Conservation (phyloP, 257 asterid species). For the Cordia subcordata region DNA sequence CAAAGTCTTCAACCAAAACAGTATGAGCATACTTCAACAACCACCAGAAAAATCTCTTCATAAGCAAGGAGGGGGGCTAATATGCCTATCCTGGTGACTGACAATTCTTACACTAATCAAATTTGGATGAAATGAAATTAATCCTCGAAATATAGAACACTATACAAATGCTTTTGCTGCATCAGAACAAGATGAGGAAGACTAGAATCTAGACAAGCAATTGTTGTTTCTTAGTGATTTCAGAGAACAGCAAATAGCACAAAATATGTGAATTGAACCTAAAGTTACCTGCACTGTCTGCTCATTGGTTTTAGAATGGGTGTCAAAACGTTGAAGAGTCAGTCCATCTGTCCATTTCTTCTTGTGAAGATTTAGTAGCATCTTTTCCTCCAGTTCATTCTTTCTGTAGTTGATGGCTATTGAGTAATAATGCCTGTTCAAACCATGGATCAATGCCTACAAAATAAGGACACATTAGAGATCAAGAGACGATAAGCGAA, state of each 20-base stretch:
- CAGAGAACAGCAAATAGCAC: neutral
- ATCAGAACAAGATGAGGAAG: too few relatives aligned
- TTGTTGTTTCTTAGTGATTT: neutral
- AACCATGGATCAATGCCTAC: slow-evolving; percentile 93
- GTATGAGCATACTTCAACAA: too few relatives aligned
- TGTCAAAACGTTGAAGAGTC: slow-evolving; percentile 80
- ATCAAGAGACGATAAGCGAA: neutral
- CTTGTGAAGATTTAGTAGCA: slow-evolving; percentile 92
- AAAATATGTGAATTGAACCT: neutral
- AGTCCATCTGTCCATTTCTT: slow-evolving; percentile 96
- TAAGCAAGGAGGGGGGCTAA: too few relatives aligned
- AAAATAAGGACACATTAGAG: slow-evolving; percentile 3
- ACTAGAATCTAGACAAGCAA: too few relatives aligned
- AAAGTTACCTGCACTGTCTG: slow-evolving; percentile 76
- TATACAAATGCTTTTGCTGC: too few relatives aligned
- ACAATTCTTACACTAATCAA: too few relatives aligned
- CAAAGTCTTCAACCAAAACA: neutral
- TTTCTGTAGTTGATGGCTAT: slow-evolving; percentile 93
- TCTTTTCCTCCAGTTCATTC: slow-evolving; percentile 98
- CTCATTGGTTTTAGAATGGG: slow-evolving; percentile 94
- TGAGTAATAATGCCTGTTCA: slow-evolving; percentile 95
- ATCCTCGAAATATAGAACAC: too few relatives aligned
- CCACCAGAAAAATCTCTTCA: too few relatives aligned
- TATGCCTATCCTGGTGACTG: too few relatives aligned
- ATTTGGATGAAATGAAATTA: too few relatives aligned